These are phyloP conservation scores for Saitozyma podzolica DNA, from an alignment of 768 basidiomycete genomes.

Conservation along the genomic window DNA sequence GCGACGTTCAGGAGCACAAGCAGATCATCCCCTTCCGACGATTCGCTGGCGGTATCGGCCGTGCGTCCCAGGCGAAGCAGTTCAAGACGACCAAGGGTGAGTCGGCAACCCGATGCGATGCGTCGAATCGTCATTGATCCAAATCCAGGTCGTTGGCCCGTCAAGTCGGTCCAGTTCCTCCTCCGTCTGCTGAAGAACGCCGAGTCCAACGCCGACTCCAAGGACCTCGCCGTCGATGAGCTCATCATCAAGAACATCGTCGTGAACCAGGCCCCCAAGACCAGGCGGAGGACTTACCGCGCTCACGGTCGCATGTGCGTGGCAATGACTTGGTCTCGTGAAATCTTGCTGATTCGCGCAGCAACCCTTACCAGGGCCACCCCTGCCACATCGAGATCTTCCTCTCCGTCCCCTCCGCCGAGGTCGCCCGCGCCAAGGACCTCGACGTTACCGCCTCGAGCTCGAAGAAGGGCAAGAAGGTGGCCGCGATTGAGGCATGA, in stretches of 20 bases:
- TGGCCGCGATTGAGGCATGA: slow-evolving; percentile 51
- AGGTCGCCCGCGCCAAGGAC: slow-evolving; percentile 91
- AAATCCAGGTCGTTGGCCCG: slow-evolving; percentile 92
- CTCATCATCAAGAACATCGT: slow-evolving; percentile 94
- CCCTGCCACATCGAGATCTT: slow-evolving; percentile 92
- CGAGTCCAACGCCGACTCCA: slow-evolving; percentile 97
- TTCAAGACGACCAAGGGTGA: slow-evolving; percentile 94
- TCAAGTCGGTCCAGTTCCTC: slow-evolving; percentile 96
- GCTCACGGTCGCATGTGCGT: slow-evolving; percentile 54
- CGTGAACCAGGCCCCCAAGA: slow-evolving; percentile 99
- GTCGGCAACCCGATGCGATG: slow-evolving; percentile 42
- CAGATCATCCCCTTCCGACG: slow-evolving; percentile 94
- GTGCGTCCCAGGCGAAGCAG: slow-evolving; percentile 91
- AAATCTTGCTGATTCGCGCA: slow-evolving; percentile 51
- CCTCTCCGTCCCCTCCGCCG: slow-evolving; percentile 71
- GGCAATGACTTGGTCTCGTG: not conserved
- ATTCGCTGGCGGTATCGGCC: slow-evolving; percentile 91
- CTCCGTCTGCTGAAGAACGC: slow-evolving; percentile 95
- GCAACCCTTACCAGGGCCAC: slow-evolving; percentile 97
- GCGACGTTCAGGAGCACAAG: slow-evolving; percentile 93
- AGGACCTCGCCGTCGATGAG: slow-evolving; percentile 89
- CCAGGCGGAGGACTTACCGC: slow-evolving; percentile 97
- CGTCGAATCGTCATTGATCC: not conserved
- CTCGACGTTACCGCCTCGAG: slow-evolving; percentile 60
- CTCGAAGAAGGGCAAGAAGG: slow-evolving; percentile 49